Percentiles rank a stretch among this genome's conserved stretches.
Conservation (phyloP, 108 stramenopile species). For the Nannochloropsis granulata region DNA sequence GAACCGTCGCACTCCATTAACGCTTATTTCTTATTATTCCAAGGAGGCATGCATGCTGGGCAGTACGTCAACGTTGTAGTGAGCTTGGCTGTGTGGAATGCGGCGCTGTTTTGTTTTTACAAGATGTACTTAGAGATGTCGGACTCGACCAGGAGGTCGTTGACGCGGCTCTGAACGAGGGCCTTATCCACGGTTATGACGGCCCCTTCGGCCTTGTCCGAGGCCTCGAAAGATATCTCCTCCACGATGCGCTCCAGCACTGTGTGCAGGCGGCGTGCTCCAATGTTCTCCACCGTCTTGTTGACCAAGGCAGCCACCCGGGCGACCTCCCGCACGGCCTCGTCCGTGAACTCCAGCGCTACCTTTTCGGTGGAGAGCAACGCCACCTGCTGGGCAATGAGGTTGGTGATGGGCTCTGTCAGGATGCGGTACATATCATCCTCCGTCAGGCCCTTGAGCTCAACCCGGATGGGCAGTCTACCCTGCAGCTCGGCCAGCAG, state of each 20-base stretch:
- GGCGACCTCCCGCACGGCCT: conserved; percentile 92
- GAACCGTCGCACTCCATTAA: too few relatives aligned
- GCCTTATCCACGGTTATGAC: conserved; percentile 55
- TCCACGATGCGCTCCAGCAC: conserved; percentile 96
- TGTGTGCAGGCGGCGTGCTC: conserved; percentile 88
- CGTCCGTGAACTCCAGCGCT: conserved; percentile 72
- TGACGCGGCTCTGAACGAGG: conserved; percentile 62
- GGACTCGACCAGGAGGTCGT: conserved; percentile 52
- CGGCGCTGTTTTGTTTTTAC: conserved; percentile 33
- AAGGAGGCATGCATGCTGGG: too few relatives aligned
- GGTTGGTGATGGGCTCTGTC: conserved; percentile 91
- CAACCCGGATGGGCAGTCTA: conserved; percentile 93
- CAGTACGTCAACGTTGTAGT: background rate
- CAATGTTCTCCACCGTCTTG: conserved; percentile 97
- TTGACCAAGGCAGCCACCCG: conserved; percentile 75
- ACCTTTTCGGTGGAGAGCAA: conserved; percentile 84
- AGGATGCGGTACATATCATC: conserved; percentile 96
- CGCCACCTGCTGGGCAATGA: conserved; percentile 84
- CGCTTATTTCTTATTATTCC: background rate
- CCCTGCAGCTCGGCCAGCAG: conserved; percentile 93
- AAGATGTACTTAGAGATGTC: conserved; percentile 91
- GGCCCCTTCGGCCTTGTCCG: conserved; percentile 63
- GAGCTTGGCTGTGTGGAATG: background rate
- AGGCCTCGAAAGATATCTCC: conserved; percentile 80
- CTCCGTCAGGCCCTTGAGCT: conserved; percentile 88